phyloP scores from a whole-genome alignment of 345 rosid genomes.

The Diplotaxis tenuifolia region DNA sequence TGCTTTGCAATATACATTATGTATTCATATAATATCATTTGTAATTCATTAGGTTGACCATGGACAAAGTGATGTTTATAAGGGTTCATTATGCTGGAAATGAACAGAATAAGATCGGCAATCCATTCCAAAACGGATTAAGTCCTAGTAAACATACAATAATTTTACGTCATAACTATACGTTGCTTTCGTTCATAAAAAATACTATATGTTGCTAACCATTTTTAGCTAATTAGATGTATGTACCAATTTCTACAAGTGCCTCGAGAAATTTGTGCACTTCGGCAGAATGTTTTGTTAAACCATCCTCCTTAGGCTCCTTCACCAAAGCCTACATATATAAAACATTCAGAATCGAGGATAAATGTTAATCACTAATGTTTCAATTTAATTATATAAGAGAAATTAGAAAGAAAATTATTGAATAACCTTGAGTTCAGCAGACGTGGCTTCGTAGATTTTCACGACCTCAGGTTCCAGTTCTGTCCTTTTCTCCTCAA shows the following conservation, averaged over 20 bases:
- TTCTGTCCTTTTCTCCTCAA: conserved; percentile 10
- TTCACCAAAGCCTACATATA: conserved; percentile 5
- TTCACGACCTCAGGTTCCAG: not conserved
- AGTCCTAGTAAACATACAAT: not conserved
- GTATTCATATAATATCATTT: not conserved
- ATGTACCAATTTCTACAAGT: conserved; percentile 11
- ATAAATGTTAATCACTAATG: not conserved
- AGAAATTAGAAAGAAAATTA: not conserved
- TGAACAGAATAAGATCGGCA: too few species aligned
- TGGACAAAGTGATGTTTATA: not conserved
- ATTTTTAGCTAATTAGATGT: not conserved
- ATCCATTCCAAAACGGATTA: not conserved
- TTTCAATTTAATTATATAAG: not conserved
- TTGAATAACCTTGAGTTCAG: conserved; percentile 13
- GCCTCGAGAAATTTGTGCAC: conserved; percentile 8
- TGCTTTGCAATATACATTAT: not conserved
- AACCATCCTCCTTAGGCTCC: conserved; percentile 15
- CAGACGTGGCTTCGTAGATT: conserved; percentile 10
- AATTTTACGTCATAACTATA: not conserved
- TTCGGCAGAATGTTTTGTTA: conserved; percentile 1
- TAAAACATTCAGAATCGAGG: not conserved
- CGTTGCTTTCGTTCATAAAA: too few species aligned
- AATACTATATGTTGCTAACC: not conserved
- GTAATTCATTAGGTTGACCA: not conserved
- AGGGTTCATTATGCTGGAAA: too few species aligned